These are phyloP conservation scores for Salvia hispanica DNA, from an alignment of 257 asterid species.

Conservation along the genomic window DNA sequence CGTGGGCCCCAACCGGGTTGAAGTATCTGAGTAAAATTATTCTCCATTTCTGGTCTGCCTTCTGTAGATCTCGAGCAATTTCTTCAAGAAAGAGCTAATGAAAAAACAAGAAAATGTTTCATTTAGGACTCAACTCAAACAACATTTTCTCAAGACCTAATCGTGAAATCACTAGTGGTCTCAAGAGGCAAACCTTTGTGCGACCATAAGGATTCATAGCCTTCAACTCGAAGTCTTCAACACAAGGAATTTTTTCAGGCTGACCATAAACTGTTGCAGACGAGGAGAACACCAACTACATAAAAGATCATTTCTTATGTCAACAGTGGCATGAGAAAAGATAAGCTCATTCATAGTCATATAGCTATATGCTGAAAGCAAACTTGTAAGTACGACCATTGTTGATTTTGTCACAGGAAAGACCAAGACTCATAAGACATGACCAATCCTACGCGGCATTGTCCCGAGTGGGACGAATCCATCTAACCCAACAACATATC, in stretches of 20 bases:
- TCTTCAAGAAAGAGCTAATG: conserved; percentile 82
- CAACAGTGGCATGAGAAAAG: conserved; percentile 9
- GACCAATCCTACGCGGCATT: too few relatives aligned
- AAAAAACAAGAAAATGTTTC: conserved; percentile 12
- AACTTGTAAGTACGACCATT: too few relatives aligned
- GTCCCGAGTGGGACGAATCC: too few relatives aligned
- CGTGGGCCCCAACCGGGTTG: conserved; percentile 96
- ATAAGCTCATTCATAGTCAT: background rate
- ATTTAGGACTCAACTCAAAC: background rate
- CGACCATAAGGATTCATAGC: conserved; percentile 99
- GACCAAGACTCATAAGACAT: too few relatives aligned
- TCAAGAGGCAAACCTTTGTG: conserved; percentile 60
- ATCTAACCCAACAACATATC: too few relatives aligned
- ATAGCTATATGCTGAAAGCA: background rate
- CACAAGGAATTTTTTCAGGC: conserved; percentile 83
- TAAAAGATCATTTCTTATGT: conserved; percentile 19
- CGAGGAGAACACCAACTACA: conserved; percentile 91
- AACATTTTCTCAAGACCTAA: background rate
- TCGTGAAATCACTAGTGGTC: background rate
- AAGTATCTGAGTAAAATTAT: conserved; percentile 86
- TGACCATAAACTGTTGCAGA: conserved; percentile 98
- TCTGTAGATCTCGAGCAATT: conserved; percentile 77
- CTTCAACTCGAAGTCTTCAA: conserved; percentile 74
- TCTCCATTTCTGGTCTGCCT: conserved; percentile 75
- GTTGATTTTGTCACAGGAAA: too few relatives aligned